Conservation (phyloP, 2,329 filamentous ascomycete genomes). For the Penicillium occitanis region DNA sequence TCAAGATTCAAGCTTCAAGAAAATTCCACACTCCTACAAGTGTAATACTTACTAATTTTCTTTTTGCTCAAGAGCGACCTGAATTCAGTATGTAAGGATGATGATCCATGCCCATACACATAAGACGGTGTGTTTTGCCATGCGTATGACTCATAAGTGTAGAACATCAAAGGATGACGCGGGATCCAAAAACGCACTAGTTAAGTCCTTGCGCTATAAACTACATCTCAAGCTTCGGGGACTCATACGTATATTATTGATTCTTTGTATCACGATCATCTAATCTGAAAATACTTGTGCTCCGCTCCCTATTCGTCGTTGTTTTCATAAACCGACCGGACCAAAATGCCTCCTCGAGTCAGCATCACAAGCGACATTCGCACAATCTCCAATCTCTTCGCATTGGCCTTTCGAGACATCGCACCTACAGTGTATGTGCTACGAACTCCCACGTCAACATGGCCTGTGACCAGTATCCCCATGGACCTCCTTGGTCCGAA, state of each 20-base stretch:
- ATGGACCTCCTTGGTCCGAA: conserved; percentile 9
- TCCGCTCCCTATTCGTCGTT: not conserved
- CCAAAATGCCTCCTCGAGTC: conserved; percentile 12
- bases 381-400: conserved; percentile 14
- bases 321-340: not conserved
- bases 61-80: not conserved
- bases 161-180: not conserved
- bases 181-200: not conserved
- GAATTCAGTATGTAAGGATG: not conserved
- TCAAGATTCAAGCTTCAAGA: not conserved
- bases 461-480: conserved; percentile 15
- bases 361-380: conserved; percentile 16
- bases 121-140: not conserved
- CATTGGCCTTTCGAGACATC: conserved; percentile 5
- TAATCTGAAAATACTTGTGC: not conserved
- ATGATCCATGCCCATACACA: not conserved
- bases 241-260: not conserved
- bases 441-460: conserved; percentile 12
- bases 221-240: not conserved
- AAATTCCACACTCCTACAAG: not conserved
- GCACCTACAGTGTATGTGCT: conserved; percentile 8
- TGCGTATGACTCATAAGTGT: not conserved
- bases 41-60: not conserved
- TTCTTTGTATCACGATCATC: not conserved
- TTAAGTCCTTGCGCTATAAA: not conserved